Conservation (phyloP, 2,329 filamentous ascomycete species). For the Chaetomiaceae sp. region DNA sequence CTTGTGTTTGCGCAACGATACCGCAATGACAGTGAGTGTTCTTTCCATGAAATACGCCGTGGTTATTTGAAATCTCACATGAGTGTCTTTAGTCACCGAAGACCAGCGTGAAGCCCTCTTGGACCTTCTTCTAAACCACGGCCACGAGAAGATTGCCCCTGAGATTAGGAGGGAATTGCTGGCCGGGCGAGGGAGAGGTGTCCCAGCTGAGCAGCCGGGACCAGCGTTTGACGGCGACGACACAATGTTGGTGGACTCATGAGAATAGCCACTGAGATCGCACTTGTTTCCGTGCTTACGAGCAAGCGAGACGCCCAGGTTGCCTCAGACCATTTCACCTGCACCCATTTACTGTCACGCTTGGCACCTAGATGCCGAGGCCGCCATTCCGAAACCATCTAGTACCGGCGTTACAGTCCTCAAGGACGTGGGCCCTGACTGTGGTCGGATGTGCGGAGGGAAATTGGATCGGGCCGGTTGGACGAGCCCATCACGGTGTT, state of each 20-base stretch:
- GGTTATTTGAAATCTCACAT: conserved; percentile 12
- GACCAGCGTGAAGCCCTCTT: conserved; percentile 85
- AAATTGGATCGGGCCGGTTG: too few relatives aligned
- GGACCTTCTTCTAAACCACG: conserved; percentile 77
- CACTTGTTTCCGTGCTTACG: neutral
- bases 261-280: neutral
- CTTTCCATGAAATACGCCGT: neutral
- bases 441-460: too few relatives aligned
- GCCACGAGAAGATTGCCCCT: conserved; percentile 83
- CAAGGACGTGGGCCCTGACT: too few relatives aligned
- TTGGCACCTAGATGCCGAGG: too few relatives aligned
- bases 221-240: conserved; percentile 70
- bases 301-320: neutral
- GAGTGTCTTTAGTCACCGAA: conserved; percentile 60
- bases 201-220: conserved; percentile 57
- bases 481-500: too few relatives aligned
- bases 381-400: too few relatives aligned
- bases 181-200: conserved; percentile 79
- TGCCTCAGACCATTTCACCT: neutral
- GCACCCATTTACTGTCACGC: neutral
- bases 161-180: conserved; percentile 86
- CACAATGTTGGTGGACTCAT: conserved; percentile 73
- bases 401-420: too few relatives aligned
- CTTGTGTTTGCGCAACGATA: conserved; percentile 92
- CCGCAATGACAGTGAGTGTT: conserved; percentile 66